Evolutionary conservation across 1,139 yeast species (phyloP).

Genomic region (Blastobotrys petasosporus): DNA sequence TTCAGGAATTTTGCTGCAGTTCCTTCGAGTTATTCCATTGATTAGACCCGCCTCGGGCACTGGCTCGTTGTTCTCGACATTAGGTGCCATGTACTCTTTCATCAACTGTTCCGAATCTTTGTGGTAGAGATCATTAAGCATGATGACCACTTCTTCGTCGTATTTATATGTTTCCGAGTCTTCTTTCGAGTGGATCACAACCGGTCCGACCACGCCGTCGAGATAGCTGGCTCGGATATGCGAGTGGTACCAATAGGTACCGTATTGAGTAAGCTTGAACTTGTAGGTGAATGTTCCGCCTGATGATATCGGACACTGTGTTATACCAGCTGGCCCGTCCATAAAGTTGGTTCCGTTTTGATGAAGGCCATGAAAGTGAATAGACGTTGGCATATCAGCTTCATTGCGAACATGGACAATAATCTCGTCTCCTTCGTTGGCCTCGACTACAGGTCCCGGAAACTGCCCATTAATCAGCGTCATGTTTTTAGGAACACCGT

Average conservation of each 20-base stretch:
- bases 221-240: slow-evolving; percentile 73
- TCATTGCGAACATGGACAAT: slow-evolving; percentile 57
- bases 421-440: slow-evolving; percentile 60
- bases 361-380: slow-evolving; percentile 83
- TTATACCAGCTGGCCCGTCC: slow-evolving; percentile 80
- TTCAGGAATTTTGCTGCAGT: slow-evolving; percentile 19
- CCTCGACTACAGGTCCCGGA: slow-evolving; percentile 70
- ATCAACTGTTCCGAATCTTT: slow-evolving; percentile 46
- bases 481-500: slow-evolving; percentile 53
- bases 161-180: slow-evolving; percentile 38
- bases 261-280: slow-evolving; percentile 70
- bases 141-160: slow-evolving; percentile 61
- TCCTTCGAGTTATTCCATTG: slow-evolving; percentile 25
- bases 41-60: slow-evolving; percentile 57
- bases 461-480: slow-evolving; percentile 66
- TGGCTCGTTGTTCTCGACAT: slow-evolving; percentile 89
- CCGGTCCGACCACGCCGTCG: slow-evolving; percentile 77
- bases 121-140: slow-evolving; percentile 75
- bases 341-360: slow-evolving; percentile 58
- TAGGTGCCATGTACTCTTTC: slow-evolving; percentile 51
- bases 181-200: slow-evolving; percentile 52
- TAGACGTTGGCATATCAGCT: slow-evolving; percentile 54
- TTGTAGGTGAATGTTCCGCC: slow-evolving; percentile 59
- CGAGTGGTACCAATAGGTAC: slow-evolving; percentile 89
- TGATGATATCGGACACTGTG: slow-evolving; percentile 78